Conservation (phyloP, 257 asterid genomes). For the Anisodus tanguticus region DNA sequence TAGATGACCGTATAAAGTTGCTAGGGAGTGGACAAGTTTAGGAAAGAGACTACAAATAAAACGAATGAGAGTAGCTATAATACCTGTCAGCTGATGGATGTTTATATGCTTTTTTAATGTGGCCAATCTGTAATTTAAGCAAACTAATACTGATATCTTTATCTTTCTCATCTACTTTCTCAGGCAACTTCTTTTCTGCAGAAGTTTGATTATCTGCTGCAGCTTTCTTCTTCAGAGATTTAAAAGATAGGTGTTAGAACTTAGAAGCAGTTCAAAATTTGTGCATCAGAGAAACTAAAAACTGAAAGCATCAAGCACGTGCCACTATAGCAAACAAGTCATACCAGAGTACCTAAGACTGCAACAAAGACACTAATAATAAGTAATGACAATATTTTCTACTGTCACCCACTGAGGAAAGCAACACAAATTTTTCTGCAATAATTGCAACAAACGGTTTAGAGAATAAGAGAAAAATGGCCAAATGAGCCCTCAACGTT, state of each 20-base stretch:
- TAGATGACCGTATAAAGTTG: not conserved
- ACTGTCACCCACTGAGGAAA: not conserved
- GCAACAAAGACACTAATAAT: not conserved
- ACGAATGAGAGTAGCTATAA: not conserved
- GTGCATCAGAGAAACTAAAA: conserved; percentile 13
- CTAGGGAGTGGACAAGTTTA: not conserved
- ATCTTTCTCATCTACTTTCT: conserved; percentile 63
- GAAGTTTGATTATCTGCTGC: conserved; percentile 53
- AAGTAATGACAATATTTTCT: not conserved
- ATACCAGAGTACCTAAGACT: not conserved
- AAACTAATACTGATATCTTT: conserved; percentile 73
- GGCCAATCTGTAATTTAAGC: conserved; percentile 90
- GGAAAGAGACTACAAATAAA: not conserved
- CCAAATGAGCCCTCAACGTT: too few relatives aligned
- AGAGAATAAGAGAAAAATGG: not conserved
- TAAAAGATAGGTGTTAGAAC: conserved; percentile 30
- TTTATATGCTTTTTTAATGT: conserved; percentile 79
- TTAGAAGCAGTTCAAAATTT: not conserved
- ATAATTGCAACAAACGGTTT: not conserved
- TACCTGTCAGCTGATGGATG: conserved; percentile 99
- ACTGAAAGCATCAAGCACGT: not conserved
- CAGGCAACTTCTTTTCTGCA: conserved; percentile 62
- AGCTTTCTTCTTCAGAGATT: conserved; percentile 53
- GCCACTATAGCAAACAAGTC: not conserved
- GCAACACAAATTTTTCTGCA: not conserved